Percentiles rank a stretch among this genome's conserved stretches.
These are phyloP conservation scores for Pholiota microspora DNA, from an alignment of 768 basidiomycete species.

Conservation along the genomic window DNA sequence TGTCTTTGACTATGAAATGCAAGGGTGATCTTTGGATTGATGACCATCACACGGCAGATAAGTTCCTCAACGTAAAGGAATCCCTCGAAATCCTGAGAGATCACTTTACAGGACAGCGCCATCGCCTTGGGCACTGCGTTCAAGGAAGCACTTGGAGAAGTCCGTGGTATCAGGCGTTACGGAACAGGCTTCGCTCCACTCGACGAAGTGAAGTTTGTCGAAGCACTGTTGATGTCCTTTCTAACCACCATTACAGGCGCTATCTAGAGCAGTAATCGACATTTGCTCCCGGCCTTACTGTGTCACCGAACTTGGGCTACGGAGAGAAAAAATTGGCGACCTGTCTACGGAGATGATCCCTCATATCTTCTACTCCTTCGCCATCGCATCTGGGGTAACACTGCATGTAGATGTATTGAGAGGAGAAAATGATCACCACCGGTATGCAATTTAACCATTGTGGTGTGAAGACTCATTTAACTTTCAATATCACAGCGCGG, in stretches of 20 bases:
- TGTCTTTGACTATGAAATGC: slow-evolving; percentile 89
- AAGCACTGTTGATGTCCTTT: slow-evolving; percentile 2
- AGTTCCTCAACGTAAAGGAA: slow-evolving; percentile 32
- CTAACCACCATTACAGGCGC: slow-evolving; percentile 53
- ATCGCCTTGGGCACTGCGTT: slow-evolving; percentile 88
- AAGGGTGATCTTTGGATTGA: slow-evolving; percentile 97
- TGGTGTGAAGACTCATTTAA: background rate
- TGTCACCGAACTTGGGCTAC: slow-evolving; percentile 84
- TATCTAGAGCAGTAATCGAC: slow-evolving; percentile 95
- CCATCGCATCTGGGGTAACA: slow-evolving; percentile 93
- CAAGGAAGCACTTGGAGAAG: slow-evolving; percentile 92
- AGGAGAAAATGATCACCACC: slow-evolving; percentile 97
- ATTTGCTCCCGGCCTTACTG: slow-evolving; percentile 98
- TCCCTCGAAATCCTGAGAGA: slow-evolving; percentile 14
- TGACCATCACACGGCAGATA: slow-evolving; percentile 99
- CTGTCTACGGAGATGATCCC: slow-evolving; percentile 98
- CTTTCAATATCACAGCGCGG: slow-evolving; percentile 57
- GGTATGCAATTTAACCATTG: slow-evolving; percentile 45
- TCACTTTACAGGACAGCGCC: slow-evolving; percentile 75
- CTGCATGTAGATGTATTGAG: slow-evolving; percentile 92
- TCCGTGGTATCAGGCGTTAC: slow-evolving; percentile 91
- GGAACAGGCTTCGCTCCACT: slow-evolving; percentile 96
- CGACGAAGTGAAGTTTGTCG: slow-evolving; percentile 70
- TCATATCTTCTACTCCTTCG: slow-evolving; percentile 96
- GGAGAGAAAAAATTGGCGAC: slow-evolving; percentile 91